These are phyloP conservation scores for Trichaptum fuscoviolaceum DNA, from an alignment of 768 basidiomycete genomes.

Conservation along the genomic window DNA sequence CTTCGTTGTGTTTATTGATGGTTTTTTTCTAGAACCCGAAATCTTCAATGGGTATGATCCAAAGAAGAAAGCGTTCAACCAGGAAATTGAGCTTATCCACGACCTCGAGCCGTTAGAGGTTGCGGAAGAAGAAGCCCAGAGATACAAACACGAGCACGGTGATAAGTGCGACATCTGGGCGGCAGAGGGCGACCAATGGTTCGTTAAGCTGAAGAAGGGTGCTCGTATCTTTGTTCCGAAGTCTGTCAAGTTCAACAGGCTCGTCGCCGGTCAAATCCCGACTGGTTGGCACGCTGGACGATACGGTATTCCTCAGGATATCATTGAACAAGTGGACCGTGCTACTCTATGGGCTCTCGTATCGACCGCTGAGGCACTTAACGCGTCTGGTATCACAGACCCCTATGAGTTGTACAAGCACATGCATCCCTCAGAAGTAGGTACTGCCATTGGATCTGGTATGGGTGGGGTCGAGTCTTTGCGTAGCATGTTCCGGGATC, in stretches of 20 bases:
- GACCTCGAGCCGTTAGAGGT: constrained; percentile 97
- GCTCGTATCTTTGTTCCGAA: constrained; percentile 91
- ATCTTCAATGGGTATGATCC: constrained; percentile 98
- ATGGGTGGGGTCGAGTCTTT: constrained; percentile 95
- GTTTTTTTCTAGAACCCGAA: constrained; percentile 71
- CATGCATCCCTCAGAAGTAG: constrained; percentile 95
- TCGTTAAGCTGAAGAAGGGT: constrained; percentile 98
- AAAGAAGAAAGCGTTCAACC: constrained; percentile 94
- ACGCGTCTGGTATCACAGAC: constrained; percentile 95
- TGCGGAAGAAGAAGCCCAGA: constrained; percentile 82
- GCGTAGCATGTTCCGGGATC: constrained; percentile 97
- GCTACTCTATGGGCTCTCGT: constrained; percentile 93
- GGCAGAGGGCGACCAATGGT: constrained; percentile 90
- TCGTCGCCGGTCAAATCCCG: constrained; percentile 93
- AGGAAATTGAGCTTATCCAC: constrained; percentile 94
- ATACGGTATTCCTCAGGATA: constrained; percentile 96
- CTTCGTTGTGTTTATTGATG: constrained; percentile 1
- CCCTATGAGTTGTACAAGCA: constrained; percentile 97
- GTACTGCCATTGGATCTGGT: constrained; percentile 89
- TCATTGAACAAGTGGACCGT: constrained; percentile 90
- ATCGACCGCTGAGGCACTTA: constrained; percentile 91
- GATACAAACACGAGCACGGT: constrained; percentile 95
- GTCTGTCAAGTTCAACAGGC: constrained; percentile 89
- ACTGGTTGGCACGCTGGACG: constrained; percentile 97
- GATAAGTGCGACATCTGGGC: constrained; percentile 97